Evolutionary conservation across 2,329 filamentous ascomycete genomes (phyloP).

Genomic region (Plenodomus lindquistii): DNA sequence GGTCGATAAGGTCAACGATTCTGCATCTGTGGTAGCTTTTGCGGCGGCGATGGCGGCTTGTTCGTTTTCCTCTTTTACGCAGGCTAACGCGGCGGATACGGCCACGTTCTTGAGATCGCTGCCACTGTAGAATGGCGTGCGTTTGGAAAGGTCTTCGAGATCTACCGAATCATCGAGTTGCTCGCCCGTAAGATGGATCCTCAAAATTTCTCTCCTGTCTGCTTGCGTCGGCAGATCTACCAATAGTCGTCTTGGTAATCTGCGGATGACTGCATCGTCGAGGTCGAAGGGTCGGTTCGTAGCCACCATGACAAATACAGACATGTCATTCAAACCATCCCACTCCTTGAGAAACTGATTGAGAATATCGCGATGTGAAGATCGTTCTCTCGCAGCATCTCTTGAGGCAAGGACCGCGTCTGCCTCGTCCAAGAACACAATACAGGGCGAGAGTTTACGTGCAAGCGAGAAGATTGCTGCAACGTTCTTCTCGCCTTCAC

Average conservation of each 20-base stretch:
- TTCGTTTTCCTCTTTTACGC: slow-evolving; percentile 73
- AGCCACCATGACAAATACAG: slow-evolving; percentile 96
- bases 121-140: slow-evolving; percentile 78
- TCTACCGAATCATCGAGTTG: slow-evolving; percentile 63
- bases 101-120: slow-evolving; percentile 83
- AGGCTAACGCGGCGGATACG: slow-evolving; percentile 77
- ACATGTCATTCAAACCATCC: slow-evolving; percentile 84
- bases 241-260: slow-evolving; percentile 72
- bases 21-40: slow-evolving; percentile 11
- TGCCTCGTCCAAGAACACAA: slow-evolving; percentile 97
- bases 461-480: slow-evolving; percentile 88
- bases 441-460: slow-evolving; percentile 85
- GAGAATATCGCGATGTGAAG: slow-evolving; percentile 82
- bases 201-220: slow-evolving; percentile 70
- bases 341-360: slow-evolving; percentile 97
- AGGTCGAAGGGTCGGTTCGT: slow-evolving; percentile 95
- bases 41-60: slow-evolving; percentile 34
- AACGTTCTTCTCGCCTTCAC: slow-evolving; percentile 93
- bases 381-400: slow-evolving; percentile 65
- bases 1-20: not conserved
- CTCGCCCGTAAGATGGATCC: slow-evolving; percentile 73
- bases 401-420: slow-evolving; percentile 88
- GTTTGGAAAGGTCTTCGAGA: slow-evolving; percentile 64
- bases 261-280: slow-evolving; percentile 82
- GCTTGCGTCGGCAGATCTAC: slow-evolving; percentile 71